A percentile compares a stretch with the other conserved stretches of the same genome.
These are phyloP conservation scores for Silene coronaria DNA, from an alignment of 179 eudicot genomes.

Conservation along the genomic window DNA sequence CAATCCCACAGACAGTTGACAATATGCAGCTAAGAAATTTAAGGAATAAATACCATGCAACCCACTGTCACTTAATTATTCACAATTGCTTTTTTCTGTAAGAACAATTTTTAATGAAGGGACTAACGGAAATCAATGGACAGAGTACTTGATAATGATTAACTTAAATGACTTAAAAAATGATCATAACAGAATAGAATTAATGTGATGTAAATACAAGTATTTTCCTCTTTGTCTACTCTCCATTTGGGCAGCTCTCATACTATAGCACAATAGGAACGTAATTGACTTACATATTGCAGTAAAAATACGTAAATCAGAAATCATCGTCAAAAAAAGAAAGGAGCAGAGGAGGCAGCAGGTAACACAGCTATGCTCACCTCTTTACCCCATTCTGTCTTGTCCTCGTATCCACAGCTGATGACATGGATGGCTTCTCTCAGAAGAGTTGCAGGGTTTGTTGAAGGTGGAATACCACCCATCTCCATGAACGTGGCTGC, in stretches of 20 bases:
- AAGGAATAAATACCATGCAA: no score
- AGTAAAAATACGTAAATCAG: not conserved
- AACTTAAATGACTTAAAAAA: not conserved
- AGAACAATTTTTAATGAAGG: not conserved
- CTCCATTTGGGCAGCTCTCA: not conserved
- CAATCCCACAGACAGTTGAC: not conserved
- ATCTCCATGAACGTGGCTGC: slow-evolving; percentile 83
- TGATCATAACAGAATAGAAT: not conserved
- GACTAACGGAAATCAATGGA: not conserved
- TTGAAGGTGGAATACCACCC: slow-evolving; percentile 82
- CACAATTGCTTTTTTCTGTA: not conserved
- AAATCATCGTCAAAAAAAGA: not conserved
- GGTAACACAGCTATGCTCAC: slow-evolving; percentile 30
- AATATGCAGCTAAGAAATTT: not conserved
- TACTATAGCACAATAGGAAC: not conserved
- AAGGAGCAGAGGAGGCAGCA: not conserved
- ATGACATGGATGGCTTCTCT: slow-evolving; percentile 97
- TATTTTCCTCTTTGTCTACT: not conserved
- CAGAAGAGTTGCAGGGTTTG: slow-evolving; percentile 65
- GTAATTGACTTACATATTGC: not conserved
- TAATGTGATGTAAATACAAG: not conserved
- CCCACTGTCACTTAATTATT: not conserved
- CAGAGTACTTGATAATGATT: not conserved
- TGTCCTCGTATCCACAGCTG: slow-evolving; percentile 95
- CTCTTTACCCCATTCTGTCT: slow-evolving; percentile 99